Evolutionary conservation across 208 protist species (phyloP).

Genomic region (Wallacemonas collosoma): DNA sequence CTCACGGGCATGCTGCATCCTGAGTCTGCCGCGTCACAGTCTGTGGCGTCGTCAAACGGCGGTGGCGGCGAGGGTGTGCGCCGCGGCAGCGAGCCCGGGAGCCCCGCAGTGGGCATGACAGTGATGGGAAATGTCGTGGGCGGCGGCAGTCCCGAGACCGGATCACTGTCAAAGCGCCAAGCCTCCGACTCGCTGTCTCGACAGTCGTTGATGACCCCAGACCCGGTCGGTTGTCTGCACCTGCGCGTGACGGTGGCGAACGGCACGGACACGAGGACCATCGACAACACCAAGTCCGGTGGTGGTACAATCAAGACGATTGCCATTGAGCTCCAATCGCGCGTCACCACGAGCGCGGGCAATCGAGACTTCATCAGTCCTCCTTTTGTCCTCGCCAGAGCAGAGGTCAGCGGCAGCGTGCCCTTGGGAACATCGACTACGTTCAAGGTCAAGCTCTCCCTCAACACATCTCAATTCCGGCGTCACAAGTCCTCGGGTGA

Average conservation of each 20-base stretch:
- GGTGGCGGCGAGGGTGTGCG: no score
- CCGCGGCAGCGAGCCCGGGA: neutral
- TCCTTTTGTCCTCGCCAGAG: neutral
- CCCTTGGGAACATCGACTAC: conserved; percentile 7
- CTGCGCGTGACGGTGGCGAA: conserved; percentile 24
- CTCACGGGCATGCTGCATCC: conserved; percentile 11
- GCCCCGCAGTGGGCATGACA: conserved; percentile 17
- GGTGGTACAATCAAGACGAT: neutral
- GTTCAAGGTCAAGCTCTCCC: conserved; percentile 10
- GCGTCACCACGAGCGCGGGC: neutral
- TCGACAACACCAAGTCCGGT: conserved; percentile 15
- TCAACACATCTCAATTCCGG: neutral
- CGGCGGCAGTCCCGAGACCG: neutral
- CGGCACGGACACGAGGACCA: conserved; percentile 16
- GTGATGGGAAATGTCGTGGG: conserved; percentile 23
- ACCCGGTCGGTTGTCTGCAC: conserved; percentile 16
- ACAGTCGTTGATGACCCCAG: neutral
- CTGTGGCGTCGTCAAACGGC: neutral
- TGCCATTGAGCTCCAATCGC: conserved; percentile 7
- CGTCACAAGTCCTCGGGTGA: neutral
- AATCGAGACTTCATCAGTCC: conserved; percentile 1
- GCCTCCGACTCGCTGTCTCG: neutral
- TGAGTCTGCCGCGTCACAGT: neutral
- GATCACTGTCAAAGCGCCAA: neutral
- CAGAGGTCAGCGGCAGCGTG: conserved; percentile 11